Base-by-base conservation (phyloP, 2,329 filamentous ascomycete species). In the Xylariaceae sp. region DNA sequence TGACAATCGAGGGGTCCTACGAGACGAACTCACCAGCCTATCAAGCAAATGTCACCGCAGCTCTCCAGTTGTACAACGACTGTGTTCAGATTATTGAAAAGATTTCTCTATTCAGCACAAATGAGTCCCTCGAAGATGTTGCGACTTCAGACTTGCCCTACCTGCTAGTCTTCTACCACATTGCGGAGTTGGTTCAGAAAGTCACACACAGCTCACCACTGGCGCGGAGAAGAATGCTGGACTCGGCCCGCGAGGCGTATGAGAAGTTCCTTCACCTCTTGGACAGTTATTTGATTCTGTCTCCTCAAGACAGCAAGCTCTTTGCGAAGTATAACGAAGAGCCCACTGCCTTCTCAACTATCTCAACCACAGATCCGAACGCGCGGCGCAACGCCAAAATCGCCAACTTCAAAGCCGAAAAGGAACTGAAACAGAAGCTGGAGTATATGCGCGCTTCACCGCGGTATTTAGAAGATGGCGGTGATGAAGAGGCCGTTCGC, bases 81-180 rank as follows among this genome's bases (percentile, higher is more conserved):
- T 92, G 89, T 73, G 79, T 88, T 60, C 78, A 83, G 60, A 83
- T 89, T 58, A 84, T 90, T 64, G 79, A 84, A 65, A 81, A 85
- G 61, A 79, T 94, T 30, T 88, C 89, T 0, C 79, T 99, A 56
- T 97, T 97, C 81, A 96, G 91, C 66, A 81, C 86, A 42, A 99
- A 99, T 74, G 94, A 99, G 74, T 82, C 84, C 0, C 75, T 93
- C 45, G 94, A 99, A 62, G 94, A 99, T 75, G 78, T 97, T 37
- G 80, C 89, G 11, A 95, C 93, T 1, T 81, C 82, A n/a, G 88
- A 96, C 69, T 77, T 99, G 37, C 90, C 91, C 76, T 96, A 93
- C 73, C 82, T 99, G 62, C 82, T 91, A 18, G 83, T 92, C 62
- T 82, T 88, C 73, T 91, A 87, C 73, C 84, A 88, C 69, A 78